Evolutionary conservation across 148 eudicot species (phyloP).

Genomic region (Silene latifolia): DNA sequence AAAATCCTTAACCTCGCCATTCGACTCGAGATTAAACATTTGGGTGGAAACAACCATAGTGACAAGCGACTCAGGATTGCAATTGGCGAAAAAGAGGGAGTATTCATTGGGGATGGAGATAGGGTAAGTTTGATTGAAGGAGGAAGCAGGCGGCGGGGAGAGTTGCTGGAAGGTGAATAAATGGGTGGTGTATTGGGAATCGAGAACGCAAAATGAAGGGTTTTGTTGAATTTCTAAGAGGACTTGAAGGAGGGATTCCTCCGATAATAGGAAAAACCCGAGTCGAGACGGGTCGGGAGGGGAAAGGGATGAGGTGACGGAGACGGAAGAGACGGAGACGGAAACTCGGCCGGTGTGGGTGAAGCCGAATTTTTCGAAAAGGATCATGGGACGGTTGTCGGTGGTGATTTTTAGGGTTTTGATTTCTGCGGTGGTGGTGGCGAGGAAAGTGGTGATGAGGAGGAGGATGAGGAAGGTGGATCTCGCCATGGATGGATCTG

Average conservation of each 20-base stretch:
- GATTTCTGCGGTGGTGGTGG: conserved; percentile 52
- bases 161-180: conserved; percentile 72
- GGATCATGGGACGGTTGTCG: conserved; percentile 76
- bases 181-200: conserved; percentile 44
- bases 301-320: conserved; percentile 46
- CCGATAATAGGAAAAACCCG: conserved; percentile 83
- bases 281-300: conserved; percentile 55
- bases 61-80: conserved; percentile 57
- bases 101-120: conserved; percentile 60
- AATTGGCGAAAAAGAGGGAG: conserved; percentile 74
- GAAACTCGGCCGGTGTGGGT: conserved; percentile 62
- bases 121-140: conserved; percentile 44
- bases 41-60: conserved; percentile 70
- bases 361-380: conserved; percentile 89
- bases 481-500: conserved; percentile 32
- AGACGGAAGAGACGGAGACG: conserved; percentile 59
- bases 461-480: conserved; percentile 13
- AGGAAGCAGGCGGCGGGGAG: conserved; percentile 64
- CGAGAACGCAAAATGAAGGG: conserved; percentile 63
- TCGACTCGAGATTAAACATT: conserved; percentile 57
- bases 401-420: conserved; percentile 51
- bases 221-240: conserved; percentile 70
- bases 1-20: conserved; percentile 47
- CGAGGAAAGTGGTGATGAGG: conserved; percentile 19
- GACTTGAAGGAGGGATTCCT: conserved; percentile 74